Base-by-base conservation (phyloP, 305 asterid species). In the Ilex paraguariensis region DNA sequence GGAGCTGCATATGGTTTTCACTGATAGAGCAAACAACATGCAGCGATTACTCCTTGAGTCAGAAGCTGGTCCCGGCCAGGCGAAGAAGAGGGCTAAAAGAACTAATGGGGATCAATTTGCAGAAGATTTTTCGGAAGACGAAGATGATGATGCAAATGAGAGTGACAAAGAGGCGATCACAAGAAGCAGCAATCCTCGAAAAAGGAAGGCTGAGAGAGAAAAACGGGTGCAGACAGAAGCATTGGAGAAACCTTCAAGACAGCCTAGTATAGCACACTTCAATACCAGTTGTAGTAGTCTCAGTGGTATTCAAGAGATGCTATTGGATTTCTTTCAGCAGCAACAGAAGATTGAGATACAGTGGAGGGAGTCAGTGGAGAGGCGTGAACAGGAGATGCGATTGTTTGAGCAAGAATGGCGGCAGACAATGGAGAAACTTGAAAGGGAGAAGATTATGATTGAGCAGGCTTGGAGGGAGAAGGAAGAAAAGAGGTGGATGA, bases 391-490 rank as follows among this genome's bases (percentile, higher is more conserved):
- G 32, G 87, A 88, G 65, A 77, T 89, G 70, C 83, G 77, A 55
- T 55, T 40, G 13, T 59, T 81, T 6, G 91, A 91, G 81, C 73
- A 71, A 32, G 93, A 82, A 65, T 91, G 95, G 96, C 72, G 79
- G 50, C 74, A 67, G 28, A 69, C 67, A 31, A 90, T 84, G 91
- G 89, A 78, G 82, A 80, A 62, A 8, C 90, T 84, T 2, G 93
- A 84, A 67, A 69, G 76, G 71, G 96, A 91, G 73, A 81, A 79
- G 75, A 40, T 84, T 21, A 71, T 70, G 76, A 74, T 75, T 63
- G 93, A 87, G 46, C 77, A 75, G 66, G 81, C 82, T 55, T 81
- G 89, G 89, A 73, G 85, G 54, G 89, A 86, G 76, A 75, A 74
- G 59, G 96, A 86, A 17, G 95, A 87, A 59, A 83, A 78, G 64